Percentiles rank a stretch among this genome's conserved stretches.
phyloP scores from a whole-genome alignment of 306 rosid species.

The Morella rubra region DNA sequence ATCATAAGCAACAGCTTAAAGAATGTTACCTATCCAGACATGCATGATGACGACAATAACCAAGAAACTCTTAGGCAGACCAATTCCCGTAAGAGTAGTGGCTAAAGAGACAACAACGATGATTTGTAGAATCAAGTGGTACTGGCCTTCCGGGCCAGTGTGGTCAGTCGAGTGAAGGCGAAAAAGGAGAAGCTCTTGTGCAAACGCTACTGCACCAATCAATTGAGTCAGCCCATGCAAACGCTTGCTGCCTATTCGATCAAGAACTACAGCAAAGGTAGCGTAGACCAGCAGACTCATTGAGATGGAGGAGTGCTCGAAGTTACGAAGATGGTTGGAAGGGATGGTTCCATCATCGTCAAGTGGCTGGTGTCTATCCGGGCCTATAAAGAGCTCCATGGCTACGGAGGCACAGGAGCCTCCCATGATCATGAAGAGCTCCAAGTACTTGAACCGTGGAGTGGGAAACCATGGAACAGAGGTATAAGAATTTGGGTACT shows the following conservation, averaged over 20 bases:
- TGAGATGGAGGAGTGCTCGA: slow-evolving; percentile 79
- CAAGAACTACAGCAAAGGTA: slow-evolving; percentile 49
- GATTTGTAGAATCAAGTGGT: slow-evolving; percentile 60
- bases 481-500: slow-evolving; percentile 37
- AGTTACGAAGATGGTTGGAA: slow-evolving; percentile 77
- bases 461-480: slow-evolving; percentile 72
- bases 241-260: slow-evolving; percentile 19
- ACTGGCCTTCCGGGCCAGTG: slow-evolving; percentile 80
- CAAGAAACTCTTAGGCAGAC: slow-evolving; percentile 44
- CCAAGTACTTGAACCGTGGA: slow-evolving; percentile 46
- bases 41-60: too few relatives aligned
- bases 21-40: too few relatives aligned
- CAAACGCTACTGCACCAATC: slow-evolving; percentile 60
- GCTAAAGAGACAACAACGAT: slow-evolving; percentile 39
- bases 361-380: slow-evolving; percentile 60
- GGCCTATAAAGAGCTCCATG: slow-evolving; percentile 84
- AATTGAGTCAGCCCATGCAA: slow-evolving; percentile 46
- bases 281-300: slow-evolving; percentile 58
- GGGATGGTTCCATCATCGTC: slow-evolving; percentile 78
- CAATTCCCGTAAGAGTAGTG: slow-evolving; percentile 59
- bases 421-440: slow-evolving; percentile 57
- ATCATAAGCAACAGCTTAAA: too few relatives aligned
- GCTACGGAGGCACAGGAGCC: slow-evolving; percentile 47
- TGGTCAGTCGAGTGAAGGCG: slow-evolving; percentile 82
- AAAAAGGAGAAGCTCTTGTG: slow-evolving; percentile 67